Base-by-base conservation (phyloP, 768 basidiomycete genomes). In the Hemileccinum rubropunctum region DNA sequence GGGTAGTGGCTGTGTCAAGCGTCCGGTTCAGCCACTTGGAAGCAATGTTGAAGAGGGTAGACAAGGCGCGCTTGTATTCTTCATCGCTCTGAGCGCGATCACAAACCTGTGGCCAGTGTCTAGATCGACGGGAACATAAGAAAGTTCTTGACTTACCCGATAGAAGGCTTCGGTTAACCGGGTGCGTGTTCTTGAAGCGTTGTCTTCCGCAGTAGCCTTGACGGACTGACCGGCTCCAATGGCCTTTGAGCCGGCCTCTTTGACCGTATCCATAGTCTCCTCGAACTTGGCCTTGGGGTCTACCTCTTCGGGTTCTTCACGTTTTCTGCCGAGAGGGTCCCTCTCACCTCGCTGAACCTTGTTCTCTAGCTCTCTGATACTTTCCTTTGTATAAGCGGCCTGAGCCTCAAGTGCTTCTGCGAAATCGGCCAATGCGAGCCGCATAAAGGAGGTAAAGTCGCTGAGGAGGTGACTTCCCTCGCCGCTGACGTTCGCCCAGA, bases 221-320 rank as follows among this genome's bases (percentile, higher is more conserved):
- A 74, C 72, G 1, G 65, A 62, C 58, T 85, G 81, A 4, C 72
- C 71, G 0, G 70, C 71, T 4, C 79, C 83, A 23, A 88, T 88
- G 8, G 74, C 76, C 28, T 70, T 71, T 0, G 76, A 78, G 8
- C 87, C 87, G 0, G 70, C 73, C 11, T 69, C 75, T 61, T 84
- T 88, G 10, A 79, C 71, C 0, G 75, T 76, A 27, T 87, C 87
- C 80, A 88, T 83, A 0, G 81, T 75, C 54, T 79, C 78, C 66
- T 86, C 82, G 61, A 84, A 89, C 23, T 74, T 71, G 7, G 73
- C 74, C 59, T 78, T 78, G 4, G 72, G 51, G 27, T 86, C 82
- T 30, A 30, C 28, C 11, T 64, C 60, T 48, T 78, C 73, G 46
- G 77, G 71, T 21, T 59, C 58, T 52, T 83, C 75, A 0, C 77